A percentile compares a stretch with the other conserved stretches of the same genome.
phyloP scores from a whole-genome alignment of 2,329 filamentous ascomycete genomes.

The Lachnum nothofagi region DNA sequence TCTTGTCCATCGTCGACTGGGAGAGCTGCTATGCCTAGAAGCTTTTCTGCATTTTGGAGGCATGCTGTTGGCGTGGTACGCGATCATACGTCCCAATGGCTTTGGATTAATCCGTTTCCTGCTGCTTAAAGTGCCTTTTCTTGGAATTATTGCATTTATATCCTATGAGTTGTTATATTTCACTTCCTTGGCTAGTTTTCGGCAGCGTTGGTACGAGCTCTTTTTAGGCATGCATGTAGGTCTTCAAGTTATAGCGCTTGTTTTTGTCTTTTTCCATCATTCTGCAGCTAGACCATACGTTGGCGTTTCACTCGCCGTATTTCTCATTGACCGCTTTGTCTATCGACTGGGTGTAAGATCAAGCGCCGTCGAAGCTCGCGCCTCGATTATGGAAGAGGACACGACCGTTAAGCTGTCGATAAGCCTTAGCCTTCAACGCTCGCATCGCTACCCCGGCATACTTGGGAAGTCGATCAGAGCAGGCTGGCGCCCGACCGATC shows the following conservation, averaged over 20 bases:
- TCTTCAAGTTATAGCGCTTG: slow-evolving; percentile 50
- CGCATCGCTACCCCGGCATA: slow-evolving; percentile 5
- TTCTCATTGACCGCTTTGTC: slow-evolving; percentile 51
- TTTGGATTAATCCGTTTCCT: slow-evolving; percentile 48
- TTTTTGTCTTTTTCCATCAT: slow-evolving; percentile 57
- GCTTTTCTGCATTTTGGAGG: slow-evolving; percentile 51
- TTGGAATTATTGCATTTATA: slow-evolving; percentile 51
- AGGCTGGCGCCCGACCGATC: slow-evolving; percentile 58
- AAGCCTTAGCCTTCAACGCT: slow-evolving; percentile 13
- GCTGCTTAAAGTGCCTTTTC: slow-evolving; percentile 45
- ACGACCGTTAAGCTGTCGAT: slow-evolving; percentile 47
- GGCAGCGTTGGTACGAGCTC: slow-evolving; percentile 56
- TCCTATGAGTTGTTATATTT: slow-evolving; percentile 59
- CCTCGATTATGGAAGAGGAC: slow-evolving; percentile 51
- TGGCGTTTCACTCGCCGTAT: slow-evolving; percentile 48
- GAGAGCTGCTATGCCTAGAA: slow-evolving; percentile 56
- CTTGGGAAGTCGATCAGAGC: slow-evolving; percentile 36
- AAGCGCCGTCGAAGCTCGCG: slow-evolving; percentile 42
- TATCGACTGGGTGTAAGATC: slow-evolving; percentile 53
- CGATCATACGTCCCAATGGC: slow-evolving; percentile 45
- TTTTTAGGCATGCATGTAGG: slow-evolving; percentile 56
- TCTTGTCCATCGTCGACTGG: slow-evolving; percentile 59
- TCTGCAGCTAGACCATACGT: slow-evolving; percentile 49
- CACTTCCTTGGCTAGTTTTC: slow-evolving; percentile 55
- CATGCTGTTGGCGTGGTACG: slow-evolving; percentile 53